Evolutionary conservation across 176 grass and related monocot genomes (phyloP).

Genomic region (Olyra latifolia): DNA sequence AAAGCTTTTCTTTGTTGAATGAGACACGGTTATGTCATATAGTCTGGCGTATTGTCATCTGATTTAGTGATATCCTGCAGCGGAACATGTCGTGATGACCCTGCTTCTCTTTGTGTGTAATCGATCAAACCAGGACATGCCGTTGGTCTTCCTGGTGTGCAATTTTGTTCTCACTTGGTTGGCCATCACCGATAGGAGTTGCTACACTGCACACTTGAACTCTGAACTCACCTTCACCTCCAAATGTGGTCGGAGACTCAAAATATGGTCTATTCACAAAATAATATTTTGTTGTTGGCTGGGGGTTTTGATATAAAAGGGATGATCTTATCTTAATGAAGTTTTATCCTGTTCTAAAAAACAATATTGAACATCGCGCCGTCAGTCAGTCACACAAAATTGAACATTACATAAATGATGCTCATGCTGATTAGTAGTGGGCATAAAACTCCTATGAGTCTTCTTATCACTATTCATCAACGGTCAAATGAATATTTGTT

Average conservation of each 20-base stretch:
- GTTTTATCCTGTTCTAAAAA: too few relatives aligned
- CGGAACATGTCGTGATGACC: background rate
- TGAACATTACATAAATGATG: too few relatives aligned
- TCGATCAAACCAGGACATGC: background rate
- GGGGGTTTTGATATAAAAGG: too few relatives aligned
- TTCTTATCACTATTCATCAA: too few relatives aligned
- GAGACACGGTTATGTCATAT: background rate
- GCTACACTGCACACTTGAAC: background rate
- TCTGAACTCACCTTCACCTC: background rate
- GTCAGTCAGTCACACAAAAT: too few relatives aligned
- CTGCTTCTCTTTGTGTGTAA: background rate
- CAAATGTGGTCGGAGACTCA: background rate
- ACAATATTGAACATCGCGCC: too few relatives aligned
- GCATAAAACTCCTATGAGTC: too few relatives aligned
- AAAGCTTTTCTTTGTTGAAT: conserved; percentile 7
- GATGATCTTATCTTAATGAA: too few relatives aligned
- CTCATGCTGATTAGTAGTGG: too few relatives aligned
- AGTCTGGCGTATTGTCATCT: background rate
- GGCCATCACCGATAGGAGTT: background rate
- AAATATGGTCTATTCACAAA: background rate
- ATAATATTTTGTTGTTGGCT: too few relatives aligned
- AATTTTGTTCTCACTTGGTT: background rate
- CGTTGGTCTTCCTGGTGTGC: background rate
- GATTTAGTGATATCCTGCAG: background rate
- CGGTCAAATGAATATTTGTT: too few relatives aligned